Evolutionary conservation across 352 stramenopile genomes (phyloP).

Genomic region (Phytophthora tentaculata): DNA sequence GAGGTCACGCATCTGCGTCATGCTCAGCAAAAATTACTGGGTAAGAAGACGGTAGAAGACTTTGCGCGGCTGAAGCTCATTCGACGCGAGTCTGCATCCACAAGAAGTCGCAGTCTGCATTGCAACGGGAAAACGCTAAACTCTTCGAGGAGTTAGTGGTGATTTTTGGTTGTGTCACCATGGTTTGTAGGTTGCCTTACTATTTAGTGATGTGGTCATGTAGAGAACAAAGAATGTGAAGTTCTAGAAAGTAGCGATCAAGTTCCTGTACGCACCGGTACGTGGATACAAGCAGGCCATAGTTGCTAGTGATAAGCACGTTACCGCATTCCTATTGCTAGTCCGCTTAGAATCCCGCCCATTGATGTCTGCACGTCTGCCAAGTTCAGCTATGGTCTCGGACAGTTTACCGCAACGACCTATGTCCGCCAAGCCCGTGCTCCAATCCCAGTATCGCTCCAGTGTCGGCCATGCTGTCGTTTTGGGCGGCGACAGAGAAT

Average conservation of each 20-base stretch:
- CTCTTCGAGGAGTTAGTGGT: conserved; percentile 8
- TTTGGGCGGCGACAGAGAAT: neutral
- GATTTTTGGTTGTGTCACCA: neutral
- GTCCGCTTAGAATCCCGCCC: conserved; percentile 20
- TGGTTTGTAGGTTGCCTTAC: neutral
- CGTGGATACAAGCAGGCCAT: neutral
- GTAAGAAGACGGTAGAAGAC: conserved; percentile 62
- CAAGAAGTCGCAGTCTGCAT: conserved; percentile 50
- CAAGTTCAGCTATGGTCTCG: neutral
- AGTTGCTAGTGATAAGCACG: neutral
- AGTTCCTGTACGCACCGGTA: conserved; percentile 12
- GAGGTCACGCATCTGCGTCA: conserved; percentile 38
- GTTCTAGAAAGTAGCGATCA: neutral
- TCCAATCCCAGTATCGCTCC: conserved; percentile 27
- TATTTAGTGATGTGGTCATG: neutral
- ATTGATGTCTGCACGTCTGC: conserved; percentile 34
- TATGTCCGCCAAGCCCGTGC: conserved; percentile 56
- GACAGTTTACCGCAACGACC: conserved; percentile 35
- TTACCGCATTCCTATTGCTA: conserved; percentile 1
- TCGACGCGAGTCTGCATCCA: conserved; percentile 38
- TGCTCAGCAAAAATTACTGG: conserved; percentile 49
- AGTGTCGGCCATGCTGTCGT: conserved; percentile 19
- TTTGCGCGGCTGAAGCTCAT: conserved; percentile 54
- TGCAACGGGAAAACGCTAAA: conserved; percentile 40
- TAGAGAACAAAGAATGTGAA: conserved; percentile 3